These are phyloP conservation scores for Podospora fimiseda DNA, from an alignment of 495 filamentous ascomycete genomes.

Conservation along the genomic window DNA sequence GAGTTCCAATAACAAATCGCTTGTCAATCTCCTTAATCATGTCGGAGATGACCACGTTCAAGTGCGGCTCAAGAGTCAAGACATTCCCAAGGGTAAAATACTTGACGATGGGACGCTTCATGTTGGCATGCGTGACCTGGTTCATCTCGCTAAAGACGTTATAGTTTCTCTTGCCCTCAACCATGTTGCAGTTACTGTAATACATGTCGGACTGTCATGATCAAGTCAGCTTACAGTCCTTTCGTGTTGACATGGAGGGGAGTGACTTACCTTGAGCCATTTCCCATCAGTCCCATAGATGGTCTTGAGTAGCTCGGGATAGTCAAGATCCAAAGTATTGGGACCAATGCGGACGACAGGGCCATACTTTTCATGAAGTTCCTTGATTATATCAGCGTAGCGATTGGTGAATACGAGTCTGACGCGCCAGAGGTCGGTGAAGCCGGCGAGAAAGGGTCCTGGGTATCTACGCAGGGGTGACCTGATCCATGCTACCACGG, in stretches of 20 bases:
- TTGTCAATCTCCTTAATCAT: conserved; percentile 29
- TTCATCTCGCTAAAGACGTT: conserved; percentile 31
- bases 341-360: conserved; percentile 50
- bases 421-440: conserved; percentile 37
- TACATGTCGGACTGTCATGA: conserved; percentile 35
- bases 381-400: conserved; percentile 20
- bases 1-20: conserved; percentile 21
- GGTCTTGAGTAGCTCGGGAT: conserved; percentile 27
- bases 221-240: background rate
- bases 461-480: background rate
- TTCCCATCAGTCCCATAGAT: conserved; percentile 32
- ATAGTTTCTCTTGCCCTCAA: conserved; percentile 31
- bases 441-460: conserved; percentile 8
- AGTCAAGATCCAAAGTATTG: conserved; percentile 42
- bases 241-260: background rate
- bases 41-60: conserved; percentile 27
- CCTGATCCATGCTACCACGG: background rate
- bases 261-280: conserved; percentile 18
- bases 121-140: conserved; percentile 22
- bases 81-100: conserved; percentile 29
- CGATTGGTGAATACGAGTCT: conserved; percentile 20
- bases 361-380: conserved; percentile 44
- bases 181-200: conserved; percentile 27
- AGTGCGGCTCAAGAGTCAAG: conserved; percentile 28
- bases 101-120: conserved; percentile 34